Conservation (phyloP, 495 filamentous ascomycete genomes). For the Acidiella bohemica region DNA sequence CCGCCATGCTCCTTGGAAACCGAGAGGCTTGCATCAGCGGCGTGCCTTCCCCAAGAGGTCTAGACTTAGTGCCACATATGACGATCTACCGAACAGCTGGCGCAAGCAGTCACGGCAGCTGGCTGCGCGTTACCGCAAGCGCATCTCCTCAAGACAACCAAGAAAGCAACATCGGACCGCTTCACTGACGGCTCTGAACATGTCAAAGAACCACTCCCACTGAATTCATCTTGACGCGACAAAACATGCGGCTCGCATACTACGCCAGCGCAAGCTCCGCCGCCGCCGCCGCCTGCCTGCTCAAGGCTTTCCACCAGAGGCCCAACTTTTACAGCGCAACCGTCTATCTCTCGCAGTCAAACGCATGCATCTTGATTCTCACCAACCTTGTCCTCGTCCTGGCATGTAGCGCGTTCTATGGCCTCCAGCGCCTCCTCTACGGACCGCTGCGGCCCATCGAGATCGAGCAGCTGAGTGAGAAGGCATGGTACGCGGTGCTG, state of each 20-base stretch:
- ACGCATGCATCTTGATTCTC: conserved; percentile 85
- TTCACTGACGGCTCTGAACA: conserved; percentile 1
- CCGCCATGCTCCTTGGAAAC: too few species aligned
- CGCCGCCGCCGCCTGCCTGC: conserved; percentile 66
- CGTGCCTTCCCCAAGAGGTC: too few species aligned
- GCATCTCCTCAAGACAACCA: background rate
- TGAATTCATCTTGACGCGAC: background rate
- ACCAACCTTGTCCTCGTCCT: conserved; percentile 75
- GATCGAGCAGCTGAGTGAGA: conserved; percentile 92
- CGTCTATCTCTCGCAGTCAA: conserved; percentile 91
- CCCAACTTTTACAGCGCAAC: conserved; percentile 96
- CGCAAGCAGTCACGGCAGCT: too few species aligned
- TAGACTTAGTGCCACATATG: too few species aligned
- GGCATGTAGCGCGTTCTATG: conserved; percentile 57
- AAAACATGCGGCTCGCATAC: conserved; percentile 17
- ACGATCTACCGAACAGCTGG: too few species aligned
- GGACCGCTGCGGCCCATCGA: conserved; percentile 85
- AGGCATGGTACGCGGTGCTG: conserved; percentile 91
- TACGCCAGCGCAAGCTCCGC: conserved; percentile 41
- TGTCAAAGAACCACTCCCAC: background rate
- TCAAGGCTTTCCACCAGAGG: conserved; percentile 85
- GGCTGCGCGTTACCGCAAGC: too few species aligned
- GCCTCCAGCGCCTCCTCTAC: conserved; percentile 79
- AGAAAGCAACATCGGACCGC: background rate
- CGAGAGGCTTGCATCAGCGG: too few species aligned